Base-by-base conservation (phyloP, 2,329 filamentous ascomycete species). In the Xylariaceae sp. region DNA sequence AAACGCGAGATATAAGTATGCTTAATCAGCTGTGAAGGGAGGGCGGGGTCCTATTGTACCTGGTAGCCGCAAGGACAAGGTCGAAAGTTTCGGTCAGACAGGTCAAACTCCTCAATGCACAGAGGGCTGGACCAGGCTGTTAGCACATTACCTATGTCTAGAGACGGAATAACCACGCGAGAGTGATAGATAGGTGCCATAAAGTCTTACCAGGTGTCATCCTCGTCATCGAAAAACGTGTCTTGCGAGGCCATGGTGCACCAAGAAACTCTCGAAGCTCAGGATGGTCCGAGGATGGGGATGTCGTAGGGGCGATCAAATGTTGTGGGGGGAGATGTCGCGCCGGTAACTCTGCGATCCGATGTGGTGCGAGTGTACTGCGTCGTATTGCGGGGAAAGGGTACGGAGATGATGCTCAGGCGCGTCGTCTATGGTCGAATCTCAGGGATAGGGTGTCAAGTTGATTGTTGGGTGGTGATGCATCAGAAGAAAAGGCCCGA, bases 31-130 rank as follows among this genome's bases (percentile, higher is more conserved):
- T 47, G 26, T 32, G 41, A n/a, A 21, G 40, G 13, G 5, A 12
- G 39, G 29, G 34, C 42, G 15, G 34, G 42, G 22, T 29, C 18
- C 5, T 47, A 10, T 5, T 79, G 59, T 81, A 96, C 92, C 84
- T 97, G 92, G 68, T 99, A 99, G 58, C 94, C 94, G 70, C 94
- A 99, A 54, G 92, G 92, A 77, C 94, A 99, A 62, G 94, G 94
- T 67, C 87, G 85, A 74, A 99, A 99, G 74, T 95, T 96, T 71
- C 90, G 89, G 78, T 99, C 94, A 40, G 91, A 95, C 47, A 99
- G 84, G 74, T 99, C 95, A 69, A 99, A 95, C 76, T 99, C 95
- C 75, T 99, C 94, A 69, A 99, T 95, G 71, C 94, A 99, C 60
- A 99, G 87, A 63, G 94, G 94, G 73, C 94, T 99, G 66, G 54